Evolutionary conservation across 139 green algal genomes (phyloP).

Genomic region (Chlorella sp.): DNA sequence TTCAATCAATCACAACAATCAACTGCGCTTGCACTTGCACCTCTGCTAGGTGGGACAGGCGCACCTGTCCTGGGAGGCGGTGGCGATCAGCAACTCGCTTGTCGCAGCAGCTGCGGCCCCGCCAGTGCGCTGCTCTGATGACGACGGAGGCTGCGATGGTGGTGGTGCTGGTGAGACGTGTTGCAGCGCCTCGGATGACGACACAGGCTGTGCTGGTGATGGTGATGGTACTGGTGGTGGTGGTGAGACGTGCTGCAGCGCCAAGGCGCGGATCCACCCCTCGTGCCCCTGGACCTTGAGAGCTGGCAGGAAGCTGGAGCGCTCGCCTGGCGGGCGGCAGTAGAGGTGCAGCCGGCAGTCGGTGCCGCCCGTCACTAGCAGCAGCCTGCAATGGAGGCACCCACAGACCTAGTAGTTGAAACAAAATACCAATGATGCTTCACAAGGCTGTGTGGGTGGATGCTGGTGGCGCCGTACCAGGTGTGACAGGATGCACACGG

Average conservation of each 20-base stretch:
- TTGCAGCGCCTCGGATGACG: too few species aligned
- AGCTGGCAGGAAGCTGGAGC: constrained; percentile 34
- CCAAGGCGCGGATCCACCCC: constrained; percentile 79
- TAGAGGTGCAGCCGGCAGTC: constrained; percentile 58
- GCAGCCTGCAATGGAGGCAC: constrained; percentile 39
- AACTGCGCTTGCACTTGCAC: neutral
- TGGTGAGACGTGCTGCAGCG: constrained; percentile 42
- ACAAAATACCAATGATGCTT: too few species aligned
- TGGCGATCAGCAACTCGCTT: constrained; percentile 75
- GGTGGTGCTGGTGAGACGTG: too few species aligned
- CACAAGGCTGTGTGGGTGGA: too few species aligned
- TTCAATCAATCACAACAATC: neutral
- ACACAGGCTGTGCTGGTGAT: too few species aligned
- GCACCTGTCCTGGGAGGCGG: constrained; percentile 80
- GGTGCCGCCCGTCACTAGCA: constrained; percentile 72
- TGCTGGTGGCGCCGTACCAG: too few species aligned
- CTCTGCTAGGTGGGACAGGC: neutral
- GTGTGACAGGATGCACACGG: too few species aligned
- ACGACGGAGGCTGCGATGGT: too few species aligned
- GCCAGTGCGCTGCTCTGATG: too few species aligned
- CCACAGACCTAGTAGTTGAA: too few species aligned
- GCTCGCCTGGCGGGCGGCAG: constrained; percentile 13
- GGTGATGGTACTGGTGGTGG: too few species aligned
- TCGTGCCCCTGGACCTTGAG: constrained; percentile 68
- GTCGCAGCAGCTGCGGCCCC: neutral